Base-by-base conservation (phyloP, 306 rosid species). In the Betula pendula region DNA sequence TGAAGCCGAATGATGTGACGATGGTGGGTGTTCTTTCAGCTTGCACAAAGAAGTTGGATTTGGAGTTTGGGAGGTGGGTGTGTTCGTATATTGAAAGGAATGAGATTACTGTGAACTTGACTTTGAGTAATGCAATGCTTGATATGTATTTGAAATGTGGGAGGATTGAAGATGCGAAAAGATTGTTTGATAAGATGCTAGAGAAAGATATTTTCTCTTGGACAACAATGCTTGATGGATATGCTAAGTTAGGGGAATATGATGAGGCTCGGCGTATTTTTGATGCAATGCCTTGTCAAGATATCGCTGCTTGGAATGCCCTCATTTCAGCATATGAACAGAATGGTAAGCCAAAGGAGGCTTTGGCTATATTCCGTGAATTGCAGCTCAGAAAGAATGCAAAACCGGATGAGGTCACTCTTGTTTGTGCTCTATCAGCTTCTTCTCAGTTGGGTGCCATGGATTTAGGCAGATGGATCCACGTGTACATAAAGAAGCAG, bases 211-310 rank as follows among this genome's bases (percentile, higher is more conserved):
- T 90, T n/a, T 82, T 90, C 49, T 86, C 90, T 11, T 88, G 92
- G 95, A 90, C 92, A 45, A 84, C 92, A 27, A 79, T 88, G 85
- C 88, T 90, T 74, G 89, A 90, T 81, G 95, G 90, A 62, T 84
- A 81, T 75, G 86, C 92, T 38, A 90, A 84, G 73, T 58, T 22
- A 44, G 92, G 89, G 40, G 75, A 86, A 17, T 88, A 79, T 58
- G 76, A 86, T 15, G 78, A 82, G 84, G 90, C 92, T 72, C 74
- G 42, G 63, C 43, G 6, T 35, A 27, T 83, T 35, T 90, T 90
- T 55, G 72, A 79, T 45, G 82, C 80, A 44, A 81, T 86, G 87
- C 95, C 92, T 69, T 20, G 63, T 52, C 77, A 88, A 63, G 91
- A 78, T 29, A 84, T 87, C 45, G 85, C 92, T 72, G 88, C 89